These are phyloP conservation scores for Inosperma sp. DNA, from an alignment of 768 basidiomycete species.

Conservation along the genomic window DNA sequence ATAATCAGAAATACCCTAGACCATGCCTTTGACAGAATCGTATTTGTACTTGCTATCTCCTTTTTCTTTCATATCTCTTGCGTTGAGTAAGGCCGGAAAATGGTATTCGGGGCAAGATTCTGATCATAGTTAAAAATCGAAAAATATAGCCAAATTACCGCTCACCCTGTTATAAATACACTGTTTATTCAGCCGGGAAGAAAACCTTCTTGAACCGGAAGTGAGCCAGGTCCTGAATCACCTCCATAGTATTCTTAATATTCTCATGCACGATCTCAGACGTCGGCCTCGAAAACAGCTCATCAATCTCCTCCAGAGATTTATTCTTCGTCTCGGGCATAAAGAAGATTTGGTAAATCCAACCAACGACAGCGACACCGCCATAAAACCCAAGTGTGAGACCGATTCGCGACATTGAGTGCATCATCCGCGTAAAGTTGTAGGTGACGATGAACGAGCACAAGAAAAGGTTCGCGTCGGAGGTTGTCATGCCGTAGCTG, in stretches of 20 bases:
- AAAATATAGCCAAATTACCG: too few relatives aligned
- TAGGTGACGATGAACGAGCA: constrained; percentile 7
- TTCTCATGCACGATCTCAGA: constrained; percentile 2
- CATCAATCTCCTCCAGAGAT: constrained; percentile 3
- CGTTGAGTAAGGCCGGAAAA: too few relatives aligned
- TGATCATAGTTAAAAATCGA: too few relatives aligned
- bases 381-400: constrained; percentile 4
- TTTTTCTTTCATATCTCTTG: too few relatives aligned
- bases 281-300: constrained; percentile 1
- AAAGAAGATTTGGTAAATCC: constrained; percentile 5
- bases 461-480: constrained; percentile 5
- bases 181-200: neutral
- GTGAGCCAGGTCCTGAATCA: neutral
- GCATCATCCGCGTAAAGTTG: constrained; percentile 6
- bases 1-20: too few relatives aligned
- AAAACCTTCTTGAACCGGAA: constrained; percentile 6
- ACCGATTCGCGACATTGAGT: constrained; percentile 2
- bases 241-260: constrained; percentile 2
- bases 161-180: too few relatives aligned
- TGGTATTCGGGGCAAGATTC: too few relatives aligned
- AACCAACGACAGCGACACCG: constrained; percentile 2
- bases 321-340: constrained; percentile 9
- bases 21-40: too few relatives aligned
- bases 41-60: too few relatives aligned
- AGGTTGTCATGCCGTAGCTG: constrained; percentile 3